Percentiles rank a stretch among this genome's conserved stretches.
These are phyloP conservation scores for Acidiella bohemica DNA, from an alignment of 495 filamentous ascomycete genomes.

Conservation along the genomic window DNA sequence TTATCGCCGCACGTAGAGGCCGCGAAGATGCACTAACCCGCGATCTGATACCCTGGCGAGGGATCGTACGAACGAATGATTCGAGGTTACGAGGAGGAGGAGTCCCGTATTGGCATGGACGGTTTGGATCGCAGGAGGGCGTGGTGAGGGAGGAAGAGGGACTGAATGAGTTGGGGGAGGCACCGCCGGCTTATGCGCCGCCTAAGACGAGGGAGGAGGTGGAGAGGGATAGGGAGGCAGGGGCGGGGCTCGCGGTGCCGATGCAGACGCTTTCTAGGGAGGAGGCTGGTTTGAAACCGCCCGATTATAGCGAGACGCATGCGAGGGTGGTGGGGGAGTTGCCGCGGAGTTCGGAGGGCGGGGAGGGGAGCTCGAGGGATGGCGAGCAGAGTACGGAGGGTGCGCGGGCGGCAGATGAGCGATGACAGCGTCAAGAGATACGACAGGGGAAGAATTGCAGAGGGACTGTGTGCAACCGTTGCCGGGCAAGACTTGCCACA, in stretches of 20 bases:
- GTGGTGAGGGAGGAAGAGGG: conserved; percentile 26
- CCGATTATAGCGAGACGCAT: conserved; percentile 20
- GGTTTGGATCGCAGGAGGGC: conserved; percentile 16
- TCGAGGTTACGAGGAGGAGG: too few relatives aligned
- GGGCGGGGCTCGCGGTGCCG: conserved; percentile 17
- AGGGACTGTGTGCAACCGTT: too few relatives aligned
- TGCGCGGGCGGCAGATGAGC: too few relatives aligned
- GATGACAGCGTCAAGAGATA: not conserved
- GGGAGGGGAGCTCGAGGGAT: conserved; percentile 1
- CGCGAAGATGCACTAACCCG: conserved; percentile 25
- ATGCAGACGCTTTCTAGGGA: conserved; percentile 24
- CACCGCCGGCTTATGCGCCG: conserved; percentile 31
- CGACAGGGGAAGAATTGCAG: not conserved
- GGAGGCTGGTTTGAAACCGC: conserved; percentile 23
- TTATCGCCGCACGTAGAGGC: conserved; percentile 11
- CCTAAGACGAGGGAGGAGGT: conserved; percentile 9
- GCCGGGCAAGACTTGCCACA: too few relatives aligned
- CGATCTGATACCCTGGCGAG: conserved; percentile 22
- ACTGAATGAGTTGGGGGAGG: conserved; percentile 31
- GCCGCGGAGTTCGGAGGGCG: not conserved
- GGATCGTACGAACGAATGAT: too few relatives aligned
- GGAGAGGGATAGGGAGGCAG: conserved; percentile 1
- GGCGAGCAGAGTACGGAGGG: not conserved
- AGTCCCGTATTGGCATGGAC: conserved; percentile 21
- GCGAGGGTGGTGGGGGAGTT: not conserved